Base-by-base conservation (phyloP, 1,284 basidiomycete genomes). In the Trichosporon sp. region DNA sequence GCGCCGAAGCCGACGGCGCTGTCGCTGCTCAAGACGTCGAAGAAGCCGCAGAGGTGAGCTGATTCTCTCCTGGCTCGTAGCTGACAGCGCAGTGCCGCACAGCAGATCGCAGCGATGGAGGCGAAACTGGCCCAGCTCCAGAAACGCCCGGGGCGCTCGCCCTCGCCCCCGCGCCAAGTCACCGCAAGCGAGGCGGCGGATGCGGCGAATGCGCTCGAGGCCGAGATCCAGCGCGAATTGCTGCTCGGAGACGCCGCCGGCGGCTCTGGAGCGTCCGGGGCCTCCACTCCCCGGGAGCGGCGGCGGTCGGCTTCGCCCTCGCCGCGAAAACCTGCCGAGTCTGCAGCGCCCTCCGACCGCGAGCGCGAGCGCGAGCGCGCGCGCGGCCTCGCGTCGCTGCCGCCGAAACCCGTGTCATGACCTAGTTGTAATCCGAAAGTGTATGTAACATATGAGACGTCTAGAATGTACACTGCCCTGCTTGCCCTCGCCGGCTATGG, bases 81-180 rank as follows among this genome's bases (percentile, higher is more conserved):
- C 42, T 71, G 25, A 71, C 65, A 31, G 35, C 64, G 8, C 75
- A 94, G 92, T 68, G 94, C 92, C 1, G 86, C 88, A 63, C 89
- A 90, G 73, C 97, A 97, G 83, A 98, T 98, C 75, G 93, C 94
- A 1, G 89, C 91, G 72, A 91, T 98, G 87, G 96, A 98, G 81
- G 95, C 95, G 4, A 98, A 98, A 81, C 85, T 98, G 23, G 88
- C 89, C 9, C 88, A 92, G 72, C 88, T 97, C 87, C 88, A 89
- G 74, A 73, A 77, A n/a, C 74, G 74, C 6, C 64, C 72, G 1
- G 72, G 70, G 13, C 67, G 71, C 6, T 66, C 68, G 7, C 68
- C 70, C 32, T 70, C 67, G 21, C 73, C 73, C 0, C 68, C 67
- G 27, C 62, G 69, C 21, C 56, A 60, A 32, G 31, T 60, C 56